phyloP scores from a whole-genome alignment of 2,329 filamentous ascomycete genomes.

The Botryosphaeria dothidea region DNA sequence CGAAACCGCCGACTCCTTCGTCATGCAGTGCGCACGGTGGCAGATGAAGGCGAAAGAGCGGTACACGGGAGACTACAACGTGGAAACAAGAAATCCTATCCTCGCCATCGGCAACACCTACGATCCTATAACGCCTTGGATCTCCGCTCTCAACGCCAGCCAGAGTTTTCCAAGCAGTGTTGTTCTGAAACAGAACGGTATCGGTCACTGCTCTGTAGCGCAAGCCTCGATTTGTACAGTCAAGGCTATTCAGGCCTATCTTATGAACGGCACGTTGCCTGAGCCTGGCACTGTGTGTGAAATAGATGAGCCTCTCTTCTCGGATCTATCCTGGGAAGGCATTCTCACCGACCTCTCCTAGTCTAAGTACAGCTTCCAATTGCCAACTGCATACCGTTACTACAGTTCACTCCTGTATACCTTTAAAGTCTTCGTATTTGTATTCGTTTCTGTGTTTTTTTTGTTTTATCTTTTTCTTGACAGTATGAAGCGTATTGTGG shows the following conservation, averaged over 20 bases:
- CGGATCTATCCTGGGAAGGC: not conserved
- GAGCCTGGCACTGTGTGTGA: conserved; percentile 23
- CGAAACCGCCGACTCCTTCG: conserved; percentile 25
- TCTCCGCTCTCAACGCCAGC: conserved; percentile 23
- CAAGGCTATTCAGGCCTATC: conserved; percentile 22
- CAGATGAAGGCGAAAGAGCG: conserved; percentile 24
- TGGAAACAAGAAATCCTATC: conserved; percentile 24
- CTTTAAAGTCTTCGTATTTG: too few species aligned
- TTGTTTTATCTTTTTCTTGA: too few species aligned
- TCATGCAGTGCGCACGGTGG: conserved; percentile 30
- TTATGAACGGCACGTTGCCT: conserved; percentile 24
- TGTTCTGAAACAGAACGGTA: conserved; percentile 22
- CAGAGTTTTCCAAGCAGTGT: conserved; percentile 22
- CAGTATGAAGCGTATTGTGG: too few species aligned
- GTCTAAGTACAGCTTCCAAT: not conserved
- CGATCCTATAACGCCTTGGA: conserved; percentile 25
- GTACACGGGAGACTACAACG: conserved; percentile 22
- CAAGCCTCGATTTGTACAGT: conserved; percentile 22
- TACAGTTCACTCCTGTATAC: too few species aligned
- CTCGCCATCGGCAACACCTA: conserved; percentile 23
- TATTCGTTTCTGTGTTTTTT: not conserved
- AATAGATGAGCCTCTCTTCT: conserved; percentile 1
- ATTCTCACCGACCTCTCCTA: not conserved
- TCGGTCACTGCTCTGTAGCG: conserved; percentile 19
- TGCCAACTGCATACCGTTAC: too few species aligned